Percentiles rank a stretch among this genome's conserved stretches.
These are phyloP conservation scores for Ballota nigra DNA, from an alignment of 257 asterid species.

Conservation along the genomic window DNA sequence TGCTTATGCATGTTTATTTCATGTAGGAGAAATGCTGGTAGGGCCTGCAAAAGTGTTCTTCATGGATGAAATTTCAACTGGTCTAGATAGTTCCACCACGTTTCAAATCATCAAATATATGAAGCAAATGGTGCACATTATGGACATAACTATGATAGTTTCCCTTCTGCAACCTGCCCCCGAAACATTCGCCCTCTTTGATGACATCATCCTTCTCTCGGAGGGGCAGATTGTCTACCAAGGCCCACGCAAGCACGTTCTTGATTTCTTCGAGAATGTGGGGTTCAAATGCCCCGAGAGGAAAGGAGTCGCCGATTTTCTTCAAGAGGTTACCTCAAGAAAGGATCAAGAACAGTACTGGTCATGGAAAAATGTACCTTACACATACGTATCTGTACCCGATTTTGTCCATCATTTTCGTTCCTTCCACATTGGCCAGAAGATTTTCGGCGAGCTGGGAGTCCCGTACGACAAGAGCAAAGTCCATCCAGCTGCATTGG, in stretches of 20 bases:
- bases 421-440: slow-evolving; percentile 49
- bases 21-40: slow-evolving; percentile 70
- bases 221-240: slow-evolving; percentile 63
- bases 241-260: slow-evolving; percentile 61
- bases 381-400: slow-evolving; percentile 41
- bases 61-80: slow-evolving; percentile 76
- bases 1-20: not conserved
- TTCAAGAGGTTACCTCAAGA: slow-evolving; percentile 68
- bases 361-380: slow-evolving; percentile 44
- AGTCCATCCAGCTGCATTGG: slow-evolving; percentile 68
- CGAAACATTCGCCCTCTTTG: slow-evolving; percentile 62
- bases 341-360: slow-evolving; percentile 74
- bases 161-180: slow-evolving; percentile 81
- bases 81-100: slow-evolving; percentile 74
- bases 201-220: slow-evolving; percentile 59
- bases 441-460: slow-evolving; percentile 36
- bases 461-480: slow-evolving; percentile 55
- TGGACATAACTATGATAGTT: slow-evolving; percentile 61
- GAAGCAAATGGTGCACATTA: slow-evolving; percentile 68
- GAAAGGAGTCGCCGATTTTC: slow-evolving; percentile 69
- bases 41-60: slow-evolving; percentile 68
- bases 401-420: slow-evolving; percentile 42
- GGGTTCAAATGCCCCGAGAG: slow-evolving; percentile 71
- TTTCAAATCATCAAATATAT: slow-evolving; percentile 59
- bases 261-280: slow-evolving; percentile 53